Evolutionary conservation across 164 flowering plant genomes (phyloP), one percentile per base, ranked within the genome.

Genomic region (Akebia trifoliata): DNA sequence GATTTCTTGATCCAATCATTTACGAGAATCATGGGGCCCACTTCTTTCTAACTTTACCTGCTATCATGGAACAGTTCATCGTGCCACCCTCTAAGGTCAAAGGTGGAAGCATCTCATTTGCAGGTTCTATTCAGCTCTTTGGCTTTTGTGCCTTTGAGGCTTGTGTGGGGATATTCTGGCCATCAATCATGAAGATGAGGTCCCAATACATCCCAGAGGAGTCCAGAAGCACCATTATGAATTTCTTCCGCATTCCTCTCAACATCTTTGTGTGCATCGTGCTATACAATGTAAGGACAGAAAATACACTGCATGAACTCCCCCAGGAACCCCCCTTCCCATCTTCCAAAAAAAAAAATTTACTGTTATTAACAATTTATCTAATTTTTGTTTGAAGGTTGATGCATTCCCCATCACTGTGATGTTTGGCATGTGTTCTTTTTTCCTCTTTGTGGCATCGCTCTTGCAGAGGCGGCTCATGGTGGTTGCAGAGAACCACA

Each of bases 381-480:
- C 34, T 10, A 12, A 36, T 29, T 11, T 31, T 36, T 6, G 28
- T 57, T 55, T 78, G 66, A 56, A 93, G 98, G 98, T 93, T 47
- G 69, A 84, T 76, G 95, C 97, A 9, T 93, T 89, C 78, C 97
- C 98, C 15, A 89, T 89, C 74, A 87, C 95, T 6, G 73, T 93
- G 24, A 93, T 93, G 98, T 85, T 89, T 54, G 97, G 97, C 40
- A 93, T 93, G 98, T 93, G 98, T 83, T 87, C 98, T 2, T 81
- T 89, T 65, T 93, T 93, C 81, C 88, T 93, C 54, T 73, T 85
- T 44, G 73, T 93, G 77, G 91, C 98, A 31, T 77, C 84, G 14
- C 48, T 93, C 56, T 64, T 93, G 73, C 97, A 89, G 63, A 81
- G 97, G 77, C 78, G 98, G 45, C 89, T 93, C 52, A 63, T 74